phyloP scores from a whole-genome alignment of 1,284 basidiomycete species.

The Ustilago hordei region DNA sequence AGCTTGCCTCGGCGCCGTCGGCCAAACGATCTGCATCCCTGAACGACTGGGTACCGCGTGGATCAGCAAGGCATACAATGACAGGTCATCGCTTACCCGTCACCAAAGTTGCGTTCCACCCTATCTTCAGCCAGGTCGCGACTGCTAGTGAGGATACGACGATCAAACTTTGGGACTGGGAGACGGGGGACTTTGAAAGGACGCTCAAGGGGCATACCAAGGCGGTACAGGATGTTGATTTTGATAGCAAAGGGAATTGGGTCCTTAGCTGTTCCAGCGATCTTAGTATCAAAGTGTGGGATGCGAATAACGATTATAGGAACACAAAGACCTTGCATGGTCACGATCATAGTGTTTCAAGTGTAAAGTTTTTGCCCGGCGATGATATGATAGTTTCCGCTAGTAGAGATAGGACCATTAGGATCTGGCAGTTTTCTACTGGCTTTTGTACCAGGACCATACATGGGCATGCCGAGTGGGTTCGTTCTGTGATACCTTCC shows the following conservation, averaged over 20 bases:
- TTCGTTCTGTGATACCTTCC: conserved; percentile 78
- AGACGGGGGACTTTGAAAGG: conserved; percentile 89
- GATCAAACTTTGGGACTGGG: conserved; percentile 95
- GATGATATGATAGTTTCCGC: conserved; percentile 86
- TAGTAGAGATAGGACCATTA: conserved; percentile 86
- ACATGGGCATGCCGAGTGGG: conserved; percentile 78
- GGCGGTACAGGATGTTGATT: conserved; percentile 86
- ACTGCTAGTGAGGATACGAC: conserved; percentile 88
- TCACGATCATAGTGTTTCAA: conserved; percentile 89
- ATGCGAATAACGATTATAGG: conserved; percentile 87
- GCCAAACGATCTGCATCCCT: conserved; percentile 77
- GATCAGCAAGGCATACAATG: conserved; percentile 81
- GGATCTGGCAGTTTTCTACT: conserved; percentile 85
- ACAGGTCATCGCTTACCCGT: conserved; percentile 83
- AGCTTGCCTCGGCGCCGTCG: conserved; percentile 74
- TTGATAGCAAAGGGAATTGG: conserved; percentile 83
- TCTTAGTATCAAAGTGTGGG: conserved; percentile 91
- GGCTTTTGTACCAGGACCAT: conserved; percentile 72
- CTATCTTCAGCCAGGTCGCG: conserved; percentile 83
- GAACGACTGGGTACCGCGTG: conserved; percentile 85
- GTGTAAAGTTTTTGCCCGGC: conserved; percentile 83
- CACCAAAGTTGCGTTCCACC: conserved; percentile 86
- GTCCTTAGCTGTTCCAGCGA: conserved; percentile 90
- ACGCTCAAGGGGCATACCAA: conserved; percentile 93
- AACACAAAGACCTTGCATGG: conserved; percentile 87